Evolutionary conservation across 2,329 filamentous ascomycete genomes (phyloP).

Genomic region (Ophioceras dolichostomum): DNA sequence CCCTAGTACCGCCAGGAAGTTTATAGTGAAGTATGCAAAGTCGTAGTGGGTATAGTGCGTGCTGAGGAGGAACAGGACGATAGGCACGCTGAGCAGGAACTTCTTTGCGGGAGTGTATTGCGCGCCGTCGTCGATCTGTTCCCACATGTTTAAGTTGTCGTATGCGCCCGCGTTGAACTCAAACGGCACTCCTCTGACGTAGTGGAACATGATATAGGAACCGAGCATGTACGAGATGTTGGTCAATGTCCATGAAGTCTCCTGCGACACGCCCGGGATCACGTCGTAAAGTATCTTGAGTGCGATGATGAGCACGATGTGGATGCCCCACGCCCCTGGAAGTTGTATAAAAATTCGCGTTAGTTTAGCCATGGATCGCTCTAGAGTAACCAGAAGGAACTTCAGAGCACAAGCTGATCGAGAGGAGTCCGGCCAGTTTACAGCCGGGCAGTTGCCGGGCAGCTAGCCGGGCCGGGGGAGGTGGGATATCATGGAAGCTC

Average conservation of each 20-base stretch:
- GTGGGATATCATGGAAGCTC: too few relatives aligned
- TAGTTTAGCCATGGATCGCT: too few relatives aligned
- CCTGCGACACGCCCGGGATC: conserved; percentile 89
- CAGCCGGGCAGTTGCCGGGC: too few relatives aligned
- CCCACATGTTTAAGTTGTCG: conserved; percentile 99
- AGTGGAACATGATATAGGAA: conserved; percentile 99
- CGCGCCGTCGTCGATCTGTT: conserved; percentile 98
- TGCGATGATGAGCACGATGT: conserved; percentile 80
- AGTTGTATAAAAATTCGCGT: background rate
- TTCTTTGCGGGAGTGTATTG: conserved; percentile 99
- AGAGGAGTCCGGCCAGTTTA: too few relatives aligned
- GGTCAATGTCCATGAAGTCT: conserved; percentile 96
- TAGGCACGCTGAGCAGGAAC: conserved; percentile 88
- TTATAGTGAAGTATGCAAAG: conserved; percentile 92
- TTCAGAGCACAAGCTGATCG: too few relatives aligned
- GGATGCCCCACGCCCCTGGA: conserved; percentile 92
- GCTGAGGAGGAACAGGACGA: conserved; percentile 87
- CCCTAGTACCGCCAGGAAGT: conserved; percentile 81
- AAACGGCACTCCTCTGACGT: conserved; percentile 93
- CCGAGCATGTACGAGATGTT: conserved; percentile 99
- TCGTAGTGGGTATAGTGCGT: conserved; percentile 99
- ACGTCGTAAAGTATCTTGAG: conserved; percentile 97
- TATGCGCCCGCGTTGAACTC: conserved; percentile 98
- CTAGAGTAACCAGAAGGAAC: too few relatives aligned
- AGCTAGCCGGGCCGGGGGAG: too few relatives aligned